Percentiles rank a stretch among this genome's conserved stretches.
Evolutionary conservation across 345 rosid species (phyloP).

Genomic region (Brassica rapa): DNA sequence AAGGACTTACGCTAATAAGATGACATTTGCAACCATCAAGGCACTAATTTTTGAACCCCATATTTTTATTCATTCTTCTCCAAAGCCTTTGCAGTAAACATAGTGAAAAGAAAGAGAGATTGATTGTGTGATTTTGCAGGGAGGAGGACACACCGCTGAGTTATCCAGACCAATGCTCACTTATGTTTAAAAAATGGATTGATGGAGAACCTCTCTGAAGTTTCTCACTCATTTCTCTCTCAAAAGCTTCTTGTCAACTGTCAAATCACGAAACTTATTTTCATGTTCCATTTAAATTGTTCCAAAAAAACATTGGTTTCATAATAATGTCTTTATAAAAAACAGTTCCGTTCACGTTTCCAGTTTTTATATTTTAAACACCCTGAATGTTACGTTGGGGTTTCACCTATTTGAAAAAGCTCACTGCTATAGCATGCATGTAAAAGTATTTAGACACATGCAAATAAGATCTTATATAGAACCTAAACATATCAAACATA

Average conservation of each 20-base stretch:
- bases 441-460: not conserved
- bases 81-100: not conserved
- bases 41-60: conserved; percentile 26
- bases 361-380: not conserved
- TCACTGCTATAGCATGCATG: not conserved
- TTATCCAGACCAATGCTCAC: conserved; percentile 50
- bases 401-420: not conserved
- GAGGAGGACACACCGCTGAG: conserved; percentile 70
- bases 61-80: not conserved
- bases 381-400: not conserved
- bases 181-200: conserved; percentile 47
- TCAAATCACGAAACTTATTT: not conserved
- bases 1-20: conserved; percentile 56
- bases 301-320: not conserved
- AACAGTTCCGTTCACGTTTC: not conserved
- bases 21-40: conserved; percentile 80
- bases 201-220: conserved; percentile 28
- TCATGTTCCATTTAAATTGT: not conserved
- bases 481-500: not conserved
- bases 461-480: too few species aligned
- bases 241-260: not conserved
- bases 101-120: not conserved
- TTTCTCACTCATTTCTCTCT: not conserved
- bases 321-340: not conserved
- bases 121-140: conserved; percentile 41